Base-by-base conservation (phyloP, 805 yeast species). In the Candida succiphila region DNA sequence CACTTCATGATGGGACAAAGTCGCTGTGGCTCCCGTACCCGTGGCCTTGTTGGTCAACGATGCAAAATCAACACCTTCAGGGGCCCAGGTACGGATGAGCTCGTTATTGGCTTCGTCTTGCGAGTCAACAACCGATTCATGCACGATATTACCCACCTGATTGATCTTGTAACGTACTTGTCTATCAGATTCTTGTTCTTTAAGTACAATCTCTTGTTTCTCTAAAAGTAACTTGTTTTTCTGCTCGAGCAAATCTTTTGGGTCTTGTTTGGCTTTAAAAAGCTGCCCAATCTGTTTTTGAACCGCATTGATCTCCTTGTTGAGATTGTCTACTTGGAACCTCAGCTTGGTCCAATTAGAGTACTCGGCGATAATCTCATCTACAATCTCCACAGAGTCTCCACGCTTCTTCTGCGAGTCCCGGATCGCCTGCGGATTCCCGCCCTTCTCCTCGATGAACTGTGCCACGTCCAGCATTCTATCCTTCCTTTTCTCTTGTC, bases 381-480 rank as follows among this genome's bases (percentile, higher is more conserved):
- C 98, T 33, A 92, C 97, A 34, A 92, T 53, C 61, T 92, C 98
- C 34, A 88, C 97, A 24, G 92, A 66, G 48, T 75, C 97, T 41
- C 94, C 95, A 69, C 98, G 86, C 41, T 94, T 95, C 59, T 66
- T 76, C 62, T 92, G 98, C 25, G 96, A 88, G 52, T 66, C 74
- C 58, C 81, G 81, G 56, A 92, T 86, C 35, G 67, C 67, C 46
- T 88, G 89, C 28, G 98, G 96, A 59, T 88, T 75, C 42, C 98
- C 98, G 38, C 98, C 98, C 63, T 87, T 89, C 56, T 92, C 98
- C 48, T 78, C 95, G 48, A 92, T 79, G 58, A 92, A 92, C 55
- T 83, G 82, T 45, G 80, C 68, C 45, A 92, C 85, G 60, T 92
- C 98, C 63, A 92, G 77, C 98, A 92, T 89, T 35, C 27, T 44